A percentile compares a stretch with the other conserved stretches of the same genome.
Evolutionary conservation across 768 basidiomycete species (phyloP).

Genomic region (Holtermanniella nyarrowii): DNA sequence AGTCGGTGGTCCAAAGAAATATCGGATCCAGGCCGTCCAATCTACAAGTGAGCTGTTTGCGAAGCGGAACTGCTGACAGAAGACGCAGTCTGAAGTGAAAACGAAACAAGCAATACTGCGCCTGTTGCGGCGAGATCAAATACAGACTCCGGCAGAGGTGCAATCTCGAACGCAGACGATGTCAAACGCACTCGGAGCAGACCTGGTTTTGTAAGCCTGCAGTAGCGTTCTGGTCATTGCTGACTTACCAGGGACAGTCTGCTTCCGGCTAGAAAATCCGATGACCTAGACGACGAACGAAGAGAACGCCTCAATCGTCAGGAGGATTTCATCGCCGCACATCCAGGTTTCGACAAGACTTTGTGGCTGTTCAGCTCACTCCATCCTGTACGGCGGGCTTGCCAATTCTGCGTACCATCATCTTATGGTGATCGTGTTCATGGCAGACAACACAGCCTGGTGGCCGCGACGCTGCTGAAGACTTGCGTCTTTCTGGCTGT

Average conservation of each 20-base stretch:
- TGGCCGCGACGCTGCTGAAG: slow-evolving; percentile 64
- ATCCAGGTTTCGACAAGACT: slow-evolving; percentile 80
- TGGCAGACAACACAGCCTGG: slow-evolving; percentile 57
- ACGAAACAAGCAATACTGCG: slow-evolving; percentile 1
- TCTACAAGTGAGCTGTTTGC: no score
- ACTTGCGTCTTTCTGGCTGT: slow-evolving; percentile 63
- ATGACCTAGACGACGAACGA: slow-evolving; percentile 47
- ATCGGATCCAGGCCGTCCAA: no score
- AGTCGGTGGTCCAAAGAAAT: no score
- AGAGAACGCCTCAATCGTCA: slow-evolving; percentile 65
- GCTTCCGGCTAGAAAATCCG: slow-evolving; percentile 17
- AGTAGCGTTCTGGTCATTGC: no score
- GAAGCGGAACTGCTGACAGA: neutral
- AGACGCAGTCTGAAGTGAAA: neutral
- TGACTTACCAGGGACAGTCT: slow-evolving; percentile 21
- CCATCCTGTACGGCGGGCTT: slow-evolving; percentile 59
- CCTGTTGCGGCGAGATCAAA: no score
- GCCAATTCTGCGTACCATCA: slow-evolving; percentile 73
- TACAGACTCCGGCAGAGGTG: no score
- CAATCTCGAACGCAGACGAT: no score
- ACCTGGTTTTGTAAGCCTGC: no score
- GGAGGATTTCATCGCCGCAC: slow-evolving; percentile 75
- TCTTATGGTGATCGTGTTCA: slow-evolving; percentile 77
- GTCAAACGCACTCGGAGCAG: no score
- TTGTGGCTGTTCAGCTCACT: slow-evolving; percentile 83